Base-by-base conservation (phyloP, 192 early-diverging fungal species). In the Paraglomus brasilianum region DNA sequence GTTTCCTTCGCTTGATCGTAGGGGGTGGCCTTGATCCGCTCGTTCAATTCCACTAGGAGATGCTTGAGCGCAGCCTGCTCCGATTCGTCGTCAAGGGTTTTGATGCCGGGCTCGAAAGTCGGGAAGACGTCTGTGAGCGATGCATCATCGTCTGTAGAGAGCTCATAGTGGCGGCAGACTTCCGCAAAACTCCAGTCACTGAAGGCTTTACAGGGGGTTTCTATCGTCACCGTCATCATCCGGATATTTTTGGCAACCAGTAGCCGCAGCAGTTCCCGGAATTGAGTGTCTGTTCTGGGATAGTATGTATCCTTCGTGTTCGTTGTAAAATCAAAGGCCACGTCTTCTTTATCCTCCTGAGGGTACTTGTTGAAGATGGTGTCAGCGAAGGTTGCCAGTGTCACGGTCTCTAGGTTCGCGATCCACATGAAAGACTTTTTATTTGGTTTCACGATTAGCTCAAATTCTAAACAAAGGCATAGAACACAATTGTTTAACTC, bases 191-290 rank as follows among this genome's bases (percentile, higher is more conserved):
- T 72, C 22, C 56, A 72, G 61, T 72, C 61, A 0, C 44, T 55
- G 41, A 65, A 65, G 36, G 64, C 66, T 46, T 72, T 64, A 22
- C 53, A 65, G 4, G 71, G 70, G 15, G 70, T 72, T 63, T 72
- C 70, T 44, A 64, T 60, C 1, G 70, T 53, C 60, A 72, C 70
- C 50, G 41, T 57, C 24, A 72, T 8, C 14, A 57, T 72, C 71
- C 30, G 58, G 40, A 57, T 58, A 48, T 58, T 66, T n/a, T 51
- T 72, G n/a, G n/a, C n/a, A n/a, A n/a, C n/a, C n/a, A n/a, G n/a
- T n/a, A n/a, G n/a, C n/a, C n/a, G n/a, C n/a, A n/a, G n/a, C 30
- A 59, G 38, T 17, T 59, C 57, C n/a, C 57, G 39, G 17, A 59
- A 24, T 30, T 59, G 38, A 41, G 38, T 30, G 42, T 59, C 36